Evolutionary conservation across 169 alveolate species (phyloP), one percentile per base, ranked within the genome.

Genomic region (Plasmodium cynomolgi): DNA sequence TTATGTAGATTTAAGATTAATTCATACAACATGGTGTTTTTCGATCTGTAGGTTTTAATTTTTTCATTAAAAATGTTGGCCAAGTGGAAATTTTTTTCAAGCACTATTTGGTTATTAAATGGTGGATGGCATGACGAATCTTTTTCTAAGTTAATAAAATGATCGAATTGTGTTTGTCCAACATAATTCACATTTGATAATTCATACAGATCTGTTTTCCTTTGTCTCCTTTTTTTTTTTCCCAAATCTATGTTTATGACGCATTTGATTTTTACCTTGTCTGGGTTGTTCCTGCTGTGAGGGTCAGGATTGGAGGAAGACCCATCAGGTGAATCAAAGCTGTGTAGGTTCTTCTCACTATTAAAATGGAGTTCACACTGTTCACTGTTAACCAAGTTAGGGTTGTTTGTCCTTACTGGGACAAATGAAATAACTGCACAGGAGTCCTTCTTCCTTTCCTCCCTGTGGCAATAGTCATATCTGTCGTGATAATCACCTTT

Each of bases 31-130:
- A 90, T 74, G 68, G 77, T 44, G 39, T 90, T 79, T 3, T 79
- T 90, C 50, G 91, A 90, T 90, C 94, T 62, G 54, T 90, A 90
- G 44, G 94, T 90, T 80, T 90, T 90, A 62, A 90, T 90, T 80
- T 80, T 56, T 80, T 90, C 94, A 11, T 90, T 80, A 62, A 90
- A 90, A 80, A 90, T 90, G 50, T 80, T 90, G 20, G 82, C 90
- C 54, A 90, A 68, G 11, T 90, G 47, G 50, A 90, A 90, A 3
- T 71, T 80, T 90, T 90, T 90, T 41, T 90, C 91, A 41, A 90
- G 39, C 15, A 80, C 33, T 90, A 90, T 62, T 90, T 90, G 88
- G 33, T 80, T 90, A 54, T 90, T 90, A 80, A 90, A 79, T 26
- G 31, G 37, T 13, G 41, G 47, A 29, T 33, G 17, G 7, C 6